Evolutionary conservation across 164 flowering plant genomes (phyloP).

Genomic region (Berberis vulgaris): DNA sequence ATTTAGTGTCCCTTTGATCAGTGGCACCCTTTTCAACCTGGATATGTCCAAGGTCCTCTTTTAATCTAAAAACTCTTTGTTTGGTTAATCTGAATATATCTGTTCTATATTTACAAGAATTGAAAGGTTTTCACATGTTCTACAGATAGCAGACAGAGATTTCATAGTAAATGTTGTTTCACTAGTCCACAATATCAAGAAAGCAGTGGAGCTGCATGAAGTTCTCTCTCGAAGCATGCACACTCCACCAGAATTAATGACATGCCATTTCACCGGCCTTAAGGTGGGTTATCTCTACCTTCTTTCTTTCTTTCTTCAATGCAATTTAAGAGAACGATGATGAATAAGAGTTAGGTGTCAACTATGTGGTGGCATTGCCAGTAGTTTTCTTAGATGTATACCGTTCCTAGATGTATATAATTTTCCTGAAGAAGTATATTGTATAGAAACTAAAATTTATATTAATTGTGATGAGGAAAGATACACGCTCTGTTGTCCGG

Average conservation of each 20-base stretch:
- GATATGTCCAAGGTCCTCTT: conserved; percentile 62
- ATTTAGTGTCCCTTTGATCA: conserved; percentile 39
- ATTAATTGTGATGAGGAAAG: no score
- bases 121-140: conserved; percentile 1
- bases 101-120: neutral
- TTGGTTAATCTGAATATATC: neutral
- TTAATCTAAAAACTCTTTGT: neutral
- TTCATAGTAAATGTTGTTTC: conserved; percentile 37
- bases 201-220: conserved; percentile 41
- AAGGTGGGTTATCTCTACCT: conserved; percentile 35
- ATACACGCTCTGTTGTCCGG: no score
- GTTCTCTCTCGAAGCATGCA: conserved; percentile 26
- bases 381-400: no score
- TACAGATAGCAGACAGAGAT: conserved; percentile 66
- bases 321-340: neutral
- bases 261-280: conserved; percentile 64
- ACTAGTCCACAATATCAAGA: conserved; percentile 37
- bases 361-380: no score
- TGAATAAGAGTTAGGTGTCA: no score
- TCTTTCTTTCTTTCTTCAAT: neutral
- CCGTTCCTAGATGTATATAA: no score
- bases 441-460: no score
- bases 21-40: conserved; percentile 47
- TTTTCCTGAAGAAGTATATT: no score
- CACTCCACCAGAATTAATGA: conserved; percentile 50